Evolutionary conservation across 163 green algal genomes (phyloP).

Genomic region (Botryococcus braunii): DNA sequence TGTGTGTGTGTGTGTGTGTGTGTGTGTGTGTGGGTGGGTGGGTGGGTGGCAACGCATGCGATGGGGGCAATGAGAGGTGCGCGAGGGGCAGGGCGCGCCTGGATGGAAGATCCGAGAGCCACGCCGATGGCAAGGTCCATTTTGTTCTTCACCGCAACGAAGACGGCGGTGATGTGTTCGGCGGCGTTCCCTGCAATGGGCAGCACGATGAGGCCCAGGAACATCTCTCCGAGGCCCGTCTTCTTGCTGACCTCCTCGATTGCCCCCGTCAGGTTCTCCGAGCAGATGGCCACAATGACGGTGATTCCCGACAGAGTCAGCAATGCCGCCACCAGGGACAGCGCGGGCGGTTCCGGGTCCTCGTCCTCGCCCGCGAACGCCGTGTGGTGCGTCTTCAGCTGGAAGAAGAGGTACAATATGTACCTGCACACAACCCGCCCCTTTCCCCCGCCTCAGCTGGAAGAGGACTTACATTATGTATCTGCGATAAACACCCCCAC

Average conservation of each 20-base stretch:
- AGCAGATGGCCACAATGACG: constrained; percentile 43
- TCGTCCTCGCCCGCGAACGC: constrained; percentile 37
- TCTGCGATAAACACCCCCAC: too few relatives aligned
- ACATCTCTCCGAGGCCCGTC: constrained; percentile 59
- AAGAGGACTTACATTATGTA: too few relatives aligned
- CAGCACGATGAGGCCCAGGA: constrained; percentile 81
- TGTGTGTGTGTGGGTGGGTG: too few relatives aligned
- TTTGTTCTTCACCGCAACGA: constrained; percentile 59
- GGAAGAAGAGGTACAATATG: constrained; percentile 74
- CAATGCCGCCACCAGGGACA: constrained; percentile 48
- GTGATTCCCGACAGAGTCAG: constrained; percentile 49
- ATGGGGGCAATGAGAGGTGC: too few relatives aligned
- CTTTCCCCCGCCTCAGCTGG: neutral
- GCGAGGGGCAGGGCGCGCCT: constrained; percentile 22
- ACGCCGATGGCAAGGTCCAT: constrained; percentile 75
- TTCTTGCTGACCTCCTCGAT: constrained; percentile 62
- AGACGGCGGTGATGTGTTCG: constrained; percentile 74
- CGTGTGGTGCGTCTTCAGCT: constrained; percentile 72
- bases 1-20: too few relatives aligned
- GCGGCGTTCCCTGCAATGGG: constrained; percentile 85
- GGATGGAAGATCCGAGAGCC: constrained; percentile 61
- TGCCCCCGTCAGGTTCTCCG: constrained; percentile 59
- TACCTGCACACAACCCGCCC: constrained; percentile 44
- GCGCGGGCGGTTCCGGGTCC: constrained; percentile 33
- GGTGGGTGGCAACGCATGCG: too few relatives aligned